phyloP scores from a whole-genome alignment of 345 rosid species.

The Moricandia moricandioides region DNA sequence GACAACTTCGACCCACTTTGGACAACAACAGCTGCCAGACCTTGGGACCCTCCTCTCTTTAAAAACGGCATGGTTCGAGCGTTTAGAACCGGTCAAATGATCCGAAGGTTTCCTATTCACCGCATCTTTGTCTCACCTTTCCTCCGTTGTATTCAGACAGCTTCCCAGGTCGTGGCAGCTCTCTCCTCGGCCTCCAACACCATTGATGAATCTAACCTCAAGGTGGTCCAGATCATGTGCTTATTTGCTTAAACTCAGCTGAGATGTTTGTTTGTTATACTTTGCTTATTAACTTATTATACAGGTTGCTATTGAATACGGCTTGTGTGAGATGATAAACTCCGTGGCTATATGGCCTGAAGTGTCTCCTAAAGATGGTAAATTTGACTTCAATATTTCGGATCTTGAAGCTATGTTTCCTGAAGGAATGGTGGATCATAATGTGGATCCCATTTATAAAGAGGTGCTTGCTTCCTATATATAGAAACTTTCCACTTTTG shows the following conservation, averaged over 20 bases:
- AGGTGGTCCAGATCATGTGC: slow-evolving; percentile 48
- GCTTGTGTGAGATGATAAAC: slow-evolving; percentile 76
- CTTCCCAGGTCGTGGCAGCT: slow-evolving; percentile 48
- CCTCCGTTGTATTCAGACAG: slow-evolving; percentile 78
- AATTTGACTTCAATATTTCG: slow-evolving; percentile 50
- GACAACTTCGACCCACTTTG: slow-evolving; percentile 56
- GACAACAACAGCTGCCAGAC: slow-evolving; percentile 47
- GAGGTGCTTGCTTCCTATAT: slow-evolving; percentile 39
- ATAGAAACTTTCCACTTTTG: not conserved
- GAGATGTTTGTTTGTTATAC: not conserved
- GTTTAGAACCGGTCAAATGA: slow-evolving; percentile 43
- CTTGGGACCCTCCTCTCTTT: slow-evolving; percentile 74
- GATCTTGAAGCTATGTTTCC: slow-evolving; percentile 65
- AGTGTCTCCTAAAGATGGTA: slow-evolving; percentile 59
- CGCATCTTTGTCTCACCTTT: slow-evolving; percentile 84
- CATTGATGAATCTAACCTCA: slow-evolving; percentile 53
- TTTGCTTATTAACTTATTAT: not conserved
- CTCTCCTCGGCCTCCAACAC: slow-evolving; percentile 47
- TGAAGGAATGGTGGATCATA: slow-evolving; percentile 55
- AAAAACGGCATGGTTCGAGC: slow-evolving; percentile 51
- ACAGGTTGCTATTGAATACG: slow-evolving; percentile 76
- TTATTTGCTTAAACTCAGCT: not conserved
- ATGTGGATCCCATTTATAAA: slow-evolving; percentile 45
- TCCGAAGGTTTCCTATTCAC: slow-evolving; percentile 61
- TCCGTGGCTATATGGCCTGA: slow-evolving; percentile 49